Evolutionary conservation across 257 asterid species (phyloP), one percentile per base, ranked within the genome.

Genomic region (Forsythia suspensa): DNA sequence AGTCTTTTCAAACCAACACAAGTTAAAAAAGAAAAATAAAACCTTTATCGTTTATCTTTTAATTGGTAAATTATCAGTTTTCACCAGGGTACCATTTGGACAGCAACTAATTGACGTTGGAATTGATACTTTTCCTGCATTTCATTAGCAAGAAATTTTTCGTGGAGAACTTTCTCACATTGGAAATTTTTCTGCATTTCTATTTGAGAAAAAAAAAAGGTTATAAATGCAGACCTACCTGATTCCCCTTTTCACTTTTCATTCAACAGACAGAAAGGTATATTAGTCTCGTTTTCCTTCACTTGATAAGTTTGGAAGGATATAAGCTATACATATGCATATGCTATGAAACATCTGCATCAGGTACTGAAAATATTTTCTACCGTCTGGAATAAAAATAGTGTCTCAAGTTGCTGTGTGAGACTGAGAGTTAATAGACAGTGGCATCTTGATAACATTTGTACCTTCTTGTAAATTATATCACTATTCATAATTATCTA

Each of bases 361-460:
- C 40, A 15, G 20, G 12, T 70, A 10, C 55, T 79, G 76, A 73
- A 38, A 63, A 10, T 40, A 13, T 55, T 29, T 15, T 2, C 44
- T 48, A 39, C 75, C 46, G 41, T 40, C 2, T 34, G 52, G 21
- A 15, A 75, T 10, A 80, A 61, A 61, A 44, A 38, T 46, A 48
- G 8, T 77, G 71, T 68, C 63, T 59, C 70, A 44, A n/a, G 36
- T 76, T 80, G 68, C 76, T 74, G 74, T 15, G 6, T 16, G 21
- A 65, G 76, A 18, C 10, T 55, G 39, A 42, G 75, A 42, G 75
- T 71, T 74, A 21, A 43, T 63, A 37, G 37, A 10, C 72, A 44
- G 29, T 74, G 59, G 70, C 34, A 72, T 55, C 18, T 79, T 69
- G 51, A 55, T 66, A 68, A 51, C 63, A n/a, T 74, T 61, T 5